These are phyloP conservation scores for Spizellomyces punctatus DNA, from an alignment of 192 early-diverging fungal species.

Conservation along the genomic window DNA sequence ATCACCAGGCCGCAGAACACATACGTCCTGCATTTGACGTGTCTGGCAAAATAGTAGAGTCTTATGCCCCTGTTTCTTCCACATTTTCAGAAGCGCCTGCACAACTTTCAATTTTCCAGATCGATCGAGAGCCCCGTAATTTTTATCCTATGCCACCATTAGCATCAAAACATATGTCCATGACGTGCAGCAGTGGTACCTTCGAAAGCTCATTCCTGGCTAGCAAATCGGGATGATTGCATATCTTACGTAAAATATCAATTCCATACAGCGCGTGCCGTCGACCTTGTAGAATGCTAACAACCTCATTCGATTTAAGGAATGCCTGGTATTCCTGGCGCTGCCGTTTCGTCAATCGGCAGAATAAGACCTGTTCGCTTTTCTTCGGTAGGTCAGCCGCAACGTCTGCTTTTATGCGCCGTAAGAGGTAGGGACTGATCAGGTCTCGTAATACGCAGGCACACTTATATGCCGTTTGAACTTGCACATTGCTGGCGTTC, in stretches of 20 bases:
- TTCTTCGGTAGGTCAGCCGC: conserved; percentile 89
- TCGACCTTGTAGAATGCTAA: conserved; percentile 75
- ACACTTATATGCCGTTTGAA: conserved; percentile 93
- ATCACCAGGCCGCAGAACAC: too few relatives aligned
- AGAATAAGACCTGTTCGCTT: conserved; percentile 89
- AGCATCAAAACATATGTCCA: not conserved
- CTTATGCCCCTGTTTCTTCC: conserved; percentile 81
- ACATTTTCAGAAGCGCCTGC: conserved; percentile 77
- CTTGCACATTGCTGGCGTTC: conserved; percentile 85
- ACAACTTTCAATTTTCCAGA: conserved; percentile 95
- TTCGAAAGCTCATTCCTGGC: conserved; percentile 31
- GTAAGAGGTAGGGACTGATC: conserved; percentile 90
- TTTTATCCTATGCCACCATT: conserved; percentile 40
- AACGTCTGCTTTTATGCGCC: conserved; percentile 91
- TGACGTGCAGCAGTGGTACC: not conserved
- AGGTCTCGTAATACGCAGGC: conserved; percentile 88
- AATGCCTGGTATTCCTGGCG: conserved; percentile 72
- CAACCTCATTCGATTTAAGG: conserved; percentile 73
- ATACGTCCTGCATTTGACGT: conserved; percentile 82
- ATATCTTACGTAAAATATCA: conserved; percentile 92
- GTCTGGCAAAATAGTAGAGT: conserved; percentile 95
- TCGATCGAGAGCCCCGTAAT: conserved; percentile 63
- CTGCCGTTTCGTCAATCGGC: conserved; percentile 78
- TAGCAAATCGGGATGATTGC: conserved; percentile 91
- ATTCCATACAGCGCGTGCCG: conserved; percentile 87